phyloP scores from a whole-genome alignment of 2,329 filamentous ascomycete species.

The Tolypocladium paradoxum region DNA sequence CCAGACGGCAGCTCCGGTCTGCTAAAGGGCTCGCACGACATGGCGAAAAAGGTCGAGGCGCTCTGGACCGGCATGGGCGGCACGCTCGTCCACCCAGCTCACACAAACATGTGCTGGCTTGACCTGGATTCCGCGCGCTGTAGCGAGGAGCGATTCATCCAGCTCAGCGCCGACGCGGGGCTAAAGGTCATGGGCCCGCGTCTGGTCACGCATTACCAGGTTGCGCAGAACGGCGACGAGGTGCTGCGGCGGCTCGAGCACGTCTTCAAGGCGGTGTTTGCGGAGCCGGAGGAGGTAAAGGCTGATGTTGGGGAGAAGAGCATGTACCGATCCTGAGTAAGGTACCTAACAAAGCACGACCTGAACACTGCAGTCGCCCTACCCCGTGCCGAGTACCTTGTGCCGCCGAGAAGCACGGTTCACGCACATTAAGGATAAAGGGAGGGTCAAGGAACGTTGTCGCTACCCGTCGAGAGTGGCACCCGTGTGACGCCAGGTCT shows the following conservation, averaged over 20 bases:
- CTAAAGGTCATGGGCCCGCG: constrained; percentile 29
- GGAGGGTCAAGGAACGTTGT: neutral
- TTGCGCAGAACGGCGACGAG: constrained; percentile 48
- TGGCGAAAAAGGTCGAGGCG: constrained; percentile 54
- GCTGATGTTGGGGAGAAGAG: neutral
- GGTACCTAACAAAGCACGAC: neutral
- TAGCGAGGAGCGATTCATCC: constrained; percentile 23
- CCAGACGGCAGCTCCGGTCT: constrained; percentile 39
- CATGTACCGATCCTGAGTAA: neutral
- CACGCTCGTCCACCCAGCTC: constrained; percentile 54
- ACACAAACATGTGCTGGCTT: constrained; percentile 92
- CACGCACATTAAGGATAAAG: neutral
- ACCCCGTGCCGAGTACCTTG: neutral
- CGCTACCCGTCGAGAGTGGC: neutral
- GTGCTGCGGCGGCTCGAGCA: constrained; percentile 45
- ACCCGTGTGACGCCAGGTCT: neutral
- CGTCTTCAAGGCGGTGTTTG: constrained; percentile 35
- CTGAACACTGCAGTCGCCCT: neutral
- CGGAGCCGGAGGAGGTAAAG: constrained; percentile 5
- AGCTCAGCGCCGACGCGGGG: constrained; percentile 29
- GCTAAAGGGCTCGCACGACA: constrained; percentile 47
- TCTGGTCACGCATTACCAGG: constrained; percentile 46
- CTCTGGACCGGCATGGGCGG: constrained; percentile 64
- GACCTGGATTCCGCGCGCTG: constrained; percentile 54
- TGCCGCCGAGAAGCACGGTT: neutral